These are phyloP conservation scores for Bryoglossum gracile DNA, from an alignment of 495 filamentous ascomycete genomes.

Conservation along the genomic window DNA sequence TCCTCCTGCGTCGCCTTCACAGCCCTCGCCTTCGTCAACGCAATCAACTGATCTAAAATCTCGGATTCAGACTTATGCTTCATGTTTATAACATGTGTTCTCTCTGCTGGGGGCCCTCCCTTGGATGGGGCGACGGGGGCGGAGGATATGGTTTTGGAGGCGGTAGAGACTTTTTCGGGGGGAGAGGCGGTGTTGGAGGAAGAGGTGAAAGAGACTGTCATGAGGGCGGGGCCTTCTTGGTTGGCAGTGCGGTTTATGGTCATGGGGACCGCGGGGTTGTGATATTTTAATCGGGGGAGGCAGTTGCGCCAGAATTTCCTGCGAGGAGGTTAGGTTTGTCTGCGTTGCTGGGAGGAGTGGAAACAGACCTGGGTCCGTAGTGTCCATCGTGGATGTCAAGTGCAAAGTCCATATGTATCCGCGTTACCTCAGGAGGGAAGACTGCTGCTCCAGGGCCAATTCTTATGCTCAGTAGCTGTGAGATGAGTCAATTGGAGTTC, in stretches of 20 bases:
- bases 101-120: conserved; percentile 12
- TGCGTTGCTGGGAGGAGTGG: conserved; percentile 3
- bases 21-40: conserved; percentile 57
- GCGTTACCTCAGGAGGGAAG: conserved; percentile 70
- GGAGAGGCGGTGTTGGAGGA: conserved; percentile 23
- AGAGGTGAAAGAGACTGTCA: conserved; percentile 68
- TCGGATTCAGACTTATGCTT: conserved; percentile 49
- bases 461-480: conserved; percentile 62
- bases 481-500: conserved; percentile 30
- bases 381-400: conserved; percentile 58
- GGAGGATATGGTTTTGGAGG: conserved; percentile 24
- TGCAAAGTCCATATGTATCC: conserved; percentile 79
- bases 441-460: conserved; percentile 75
- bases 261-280: conserved; percentile 82
- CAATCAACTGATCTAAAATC: conserved; percentile 63
- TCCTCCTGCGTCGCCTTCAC: conserved; percentile 57
- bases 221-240: conserved; percentile 49
- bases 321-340: conserved; percentile 2
- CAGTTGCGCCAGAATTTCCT: conserved; percentile 84
- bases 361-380: conserved; percentile 65
- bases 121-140: conserved; percentile 29
- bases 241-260: conserved; percentile 61
- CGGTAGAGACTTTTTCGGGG: conserved; percentile 23
- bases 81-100: conserved; percentile 49
- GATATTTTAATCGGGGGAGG: conserved; percentile 83